Percentiles rank a stretch among this genome's conserved stretches.
Evolutionary conservation across 1,284 basidiomycete genomes (phyloP).

Genomic region (Ganoderma sinense): DNA sequence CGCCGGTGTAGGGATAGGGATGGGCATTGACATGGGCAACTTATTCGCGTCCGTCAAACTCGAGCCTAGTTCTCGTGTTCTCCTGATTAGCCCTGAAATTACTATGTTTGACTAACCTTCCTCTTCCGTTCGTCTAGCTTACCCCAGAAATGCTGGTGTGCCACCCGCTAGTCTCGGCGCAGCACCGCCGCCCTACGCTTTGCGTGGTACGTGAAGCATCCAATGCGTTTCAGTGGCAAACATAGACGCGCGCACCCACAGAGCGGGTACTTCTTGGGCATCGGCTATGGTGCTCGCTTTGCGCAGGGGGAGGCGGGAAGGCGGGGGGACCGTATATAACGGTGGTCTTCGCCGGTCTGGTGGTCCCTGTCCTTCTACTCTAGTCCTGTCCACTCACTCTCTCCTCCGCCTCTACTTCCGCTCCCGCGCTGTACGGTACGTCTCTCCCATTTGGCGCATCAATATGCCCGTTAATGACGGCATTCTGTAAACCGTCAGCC

Average conservation of each 20-base stretch:
- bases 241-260: background rate
- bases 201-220: background rate
- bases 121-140: background rate
- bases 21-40: background rate
- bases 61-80: background rate
- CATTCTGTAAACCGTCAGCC: background rate
- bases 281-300: background rate
- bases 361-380: background rate
- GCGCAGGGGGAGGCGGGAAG: background rate
- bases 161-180: background rate
- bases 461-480: background rate
- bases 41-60: background rate
- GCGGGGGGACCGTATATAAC: too few species aligned
- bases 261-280: background rate
- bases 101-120: background rate
- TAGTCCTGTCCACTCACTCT: background rate
- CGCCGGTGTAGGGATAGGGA: background rate
- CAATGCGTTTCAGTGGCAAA: background rate
- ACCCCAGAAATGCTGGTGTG: background rate
- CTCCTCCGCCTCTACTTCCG: background rate
- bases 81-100: background rate
- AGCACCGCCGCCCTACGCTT: background rate
- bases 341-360: background rate
- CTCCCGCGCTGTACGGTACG: background rate
- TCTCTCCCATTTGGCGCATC: background rate